Base-by-base conservation (phyloP, 805 yeast species). In the Kazachstania taianensis region DNA sequence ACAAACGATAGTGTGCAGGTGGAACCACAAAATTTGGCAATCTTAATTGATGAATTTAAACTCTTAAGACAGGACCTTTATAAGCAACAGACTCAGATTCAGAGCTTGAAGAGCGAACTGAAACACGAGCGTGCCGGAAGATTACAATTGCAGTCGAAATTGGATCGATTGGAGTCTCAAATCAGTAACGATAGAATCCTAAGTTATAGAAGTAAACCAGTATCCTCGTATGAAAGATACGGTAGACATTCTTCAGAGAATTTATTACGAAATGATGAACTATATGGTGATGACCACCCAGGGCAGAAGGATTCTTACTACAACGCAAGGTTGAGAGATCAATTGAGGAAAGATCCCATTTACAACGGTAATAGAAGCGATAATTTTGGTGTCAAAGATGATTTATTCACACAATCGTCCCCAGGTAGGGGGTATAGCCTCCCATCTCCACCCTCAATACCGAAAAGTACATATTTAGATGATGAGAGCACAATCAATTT, bases 21-120 rank as follows among this genome's bases (percentile, higher is more conserved):
- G 15, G n/a, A 18, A 18, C 7, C 24, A 15, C 40, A 7, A 42
- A n/a, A n/a, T n/a, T 35, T 31, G 39, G 36, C 17, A 8, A 20
- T 43, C 8, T n/a, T 43, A 26, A 20, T 40, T 32, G 39, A 41
- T 15, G 50, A 48, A 28, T 30, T 49, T 16, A 41, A 46, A 23
- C 32, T 36, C 12, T 39, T 51, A 36, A 45, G 42, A 29, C 40
- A 41, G 7, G 35, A 39, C 8, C 35, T 53, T 4, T 35, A 44
- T 24, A 46, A 45, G 19, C 57, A 52, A 29, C 52, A 47, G 30
- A 31, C 41, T 3, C 45, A 46, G 28, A 39, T 53, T 9, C 41
- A 46, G 6, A 33, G 31, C 12, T 27, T 52, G 36, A 40, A 37
- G n/a, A 38, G 37, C 9, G 50, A 41, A 12, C 30, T 51, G n/a